Evolutionary conservation across 1,284 basidiomycete species (phyloP), one percentile per base, ranked within the genome.

Genomic region (Nidula niveotomentosa): DNA sequence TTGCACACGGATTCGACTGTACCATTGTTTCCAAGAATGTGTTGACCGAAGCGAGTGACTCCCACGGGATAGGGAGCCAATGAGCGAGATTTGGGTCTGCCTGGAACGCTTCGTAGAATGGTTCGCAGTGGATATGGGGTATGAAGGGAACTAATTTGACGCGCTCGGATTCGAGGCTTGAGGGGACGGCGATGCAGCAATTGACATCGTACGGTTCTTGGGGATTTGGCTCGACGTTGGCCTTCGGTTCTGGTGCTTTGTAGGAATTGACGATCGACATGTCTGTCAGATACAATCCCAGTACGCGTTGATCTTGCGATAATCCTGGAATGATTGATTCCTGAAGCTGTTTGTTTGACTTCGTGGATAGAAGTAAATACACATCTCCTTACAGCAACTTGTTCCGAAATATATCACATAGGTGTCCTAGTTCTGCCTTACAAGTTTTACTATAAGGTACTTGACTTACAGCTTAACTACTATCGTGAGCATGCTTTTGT

Each of bases 91-190:
- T 56, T 2, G 57, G 57, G 35, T 64, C 58, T 17, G 60, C 53
- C 3, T 47, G 12, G 48, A 53, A 62, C 3, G 53, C 58, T 3
- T 55, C 53, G 53, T 63, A 61, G 59, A 72, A 75, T 6, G 56
- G 39, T 23, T 64, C 54, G 12, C 65, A 70, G 57, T 77, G 72
- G 36, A 67, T 48, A 2, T 64, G 56, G 0, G 74, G 69, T 33
- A 71, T 65, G 60, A 76, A 76, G 0, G 75, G 76, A 5, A 67
- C 65, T n/a, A 79, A 60, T 51, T 70, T 69, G 53, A 79, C 66
- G 51, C 73, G 75, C 2, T 65, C 53, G 8, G 67, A 72, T 57
- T 76, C 72, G 30, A 79, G 63, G 33, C 56, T 46, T 0, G 65
- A 36, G 6, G 70, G 69, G 15, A 77, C 53, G 12, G 71, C 69